A percentile compares a stretch with the other conserved stretches of the same genome.
Evolutionary conservation across 1,139 yeast species (phyloP).

Genomic region (Yamadazyma diospyri): DNA sequence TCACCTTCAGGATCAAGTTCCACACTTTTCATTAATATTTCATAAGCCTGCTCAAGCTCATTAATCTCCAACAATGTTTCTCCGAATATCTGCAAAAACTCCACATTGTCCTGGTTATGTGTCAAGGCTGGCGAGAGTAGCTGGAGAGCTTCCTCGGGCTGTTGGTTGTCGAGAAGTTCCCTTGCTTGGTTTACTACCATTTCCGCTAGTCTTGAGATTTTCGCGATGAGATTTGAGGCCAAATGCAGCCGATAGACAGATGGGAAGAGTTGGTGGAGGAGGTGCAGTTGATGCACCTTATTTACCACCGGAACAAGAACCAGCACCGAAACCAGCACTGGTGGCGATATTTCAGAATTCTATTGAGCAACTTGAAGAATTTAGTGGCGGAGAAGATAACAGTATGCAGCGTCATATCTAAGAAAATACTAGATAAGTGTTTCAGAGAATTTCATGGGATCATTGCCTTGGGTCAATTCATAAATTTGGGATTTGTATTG

Average conservation of each 20-base stretch:
- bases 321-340: slow-evolving; percentile 74
- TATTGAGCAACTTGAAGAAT: slow-evolving; percentile 54
- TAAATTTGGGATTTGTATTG: slow-evolving; percentile 68
- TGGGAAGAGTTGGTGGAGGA: slow-evolving; percentile 30
- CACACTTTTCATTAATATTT: slow-evolving; percentile 59
- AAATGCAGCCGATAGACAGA: neutral
- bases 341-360: slow-evolving; percentile 70
- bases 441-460: slow-evolving; percentile 65
- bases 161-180: slow-evolving; percentile 13
- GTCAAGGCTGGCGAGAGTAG: slow-evolving; percentile 29
- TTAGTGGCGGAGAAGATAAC: slow-evolving; percentile 21
- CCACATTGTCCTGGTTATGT: slow-evolving; percentile 26
- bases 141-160: slow-evolving; percentile 39
- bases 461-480: slow-evolving; percentile 73
- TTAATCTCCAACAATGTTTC: slow-evolving; percentile 78
- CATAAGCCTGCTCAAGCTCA: slow-evolving; percentile 74
- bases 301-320: slow-evolving; percentile 69
- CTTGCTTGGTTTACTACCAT: slow-evolving; percentile 4
- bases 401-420: slow-evolving; percentile 28
- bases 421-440: slow-evolving; percentile 44
- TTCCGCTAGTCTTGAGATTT: slow-evolving; percentile 3
- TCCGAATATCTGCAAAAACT: slow-evolving; percentile 49
- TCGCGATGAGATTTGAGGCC: slow-evolving; percentile 9
- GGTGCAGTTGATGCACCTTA: slow-evolving; percentile 51
- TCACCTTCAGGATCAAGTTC: slow-evolving; percentile 65